Evolutionary conservation across 352 stramenopile species (phyloP).

Genomic region (Pythium periplocum): DNA sequence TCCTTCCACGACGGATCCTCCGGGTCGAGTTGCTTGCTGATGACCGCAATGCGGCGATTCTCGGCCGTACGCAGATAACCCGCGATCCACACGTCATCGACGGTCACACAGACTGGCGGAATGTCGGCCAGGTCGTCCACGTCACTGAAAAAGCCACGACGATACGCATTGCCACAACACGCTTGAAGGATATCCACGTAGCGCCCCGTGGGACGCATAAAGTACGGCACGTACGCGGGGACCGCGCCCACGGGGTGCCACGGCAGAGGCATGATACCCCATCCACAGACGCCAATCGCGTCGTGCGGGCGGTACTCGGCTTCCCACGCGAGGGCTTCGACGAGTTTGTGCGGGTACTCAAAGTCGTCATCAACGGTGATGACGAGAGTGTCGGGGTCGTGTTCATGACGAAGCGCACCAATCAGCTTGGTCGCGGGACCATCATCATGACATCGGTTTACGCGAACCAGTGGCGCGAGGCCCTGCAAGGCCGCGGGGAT

Average conservation of each 20-base stretch:
- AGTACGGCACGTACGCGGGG: constrained; percentile 77
- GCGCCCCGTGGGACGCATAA: constrained; percentile 63
- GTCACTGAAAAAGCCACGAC: constrained; percentile 68
- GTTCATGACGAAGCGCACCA: constrained; percentile 52
- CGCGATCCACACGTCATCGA: constrained; percentile 82
- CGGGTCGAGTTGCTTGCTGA: constrained; percentile 76
- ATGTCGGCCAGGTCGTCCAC: constrained; percentile 65
- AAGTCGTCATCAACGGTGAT: constrained; percentile 85
- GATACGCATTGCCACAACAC: constrained; percentile 66
- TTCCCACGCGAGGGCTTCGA: constrained; percentile 69
- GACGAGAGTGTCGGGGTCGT: constrained; percentile 57
- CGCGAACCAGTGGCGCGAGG: constrained; percentile 42
- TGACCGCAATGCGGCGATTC: constrained; percentile 46
- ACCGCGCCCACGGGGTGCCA: constrained; percentile 73
- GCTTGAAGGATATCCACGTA: constrained; percentile 67
- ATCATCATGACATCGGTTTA: constrained; percentile 78
- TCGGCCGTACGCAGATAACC: constrained; percentile 73
- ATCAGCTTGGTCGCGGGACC: constrained; percentile 76
- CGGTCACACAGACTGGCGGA: constrained; percentile 61
- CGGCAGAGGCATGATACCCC: constrained; percentile 64
- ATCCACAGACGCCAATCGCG: constrained; percentile 68
- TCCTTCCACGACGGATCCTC: constrained; percentile 63
- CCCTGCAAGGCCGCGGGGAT: constrained; percentile 39
- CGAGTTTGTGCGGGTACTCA: constrained; percentile 55
- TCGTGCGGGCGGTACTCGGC: constrained; percentile 48